These are phyloP conservation scores for Collybiopsis confluens DNA, from an alignment of 768 basidiomycete species.

Conservation along the genomic window DNA sequence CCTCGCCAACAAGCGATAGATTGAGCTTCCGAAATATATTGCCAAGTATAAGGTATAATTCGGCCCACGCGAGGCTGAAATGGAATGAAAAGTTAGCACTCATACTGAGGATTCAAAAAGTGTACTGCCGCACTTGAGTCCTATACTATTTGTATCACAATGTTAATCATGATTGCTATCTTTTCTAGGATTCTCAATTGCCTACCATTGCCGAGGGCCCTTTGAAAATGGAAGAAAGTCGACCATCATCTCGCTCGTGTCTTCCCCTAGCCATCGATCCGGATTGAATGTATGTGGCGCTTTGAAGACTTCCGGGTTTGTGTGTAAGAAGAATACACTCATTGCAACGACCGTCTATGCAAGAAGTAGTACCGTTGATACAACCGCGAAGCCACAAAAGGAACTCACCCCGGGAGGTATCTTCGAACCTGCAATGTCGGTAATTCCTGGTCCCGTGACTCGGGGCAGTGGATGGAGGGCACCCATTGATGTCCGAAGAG, in stretches of 20 bases:
- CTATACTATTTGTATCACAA: too few relatives aligned
- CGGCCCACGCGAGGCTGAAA: constrained; percentile 7
- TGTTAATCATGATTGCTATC: background rate
- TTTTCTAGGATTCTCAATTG: background rate
- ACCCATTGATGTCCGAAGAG: constrained; percentile 37
- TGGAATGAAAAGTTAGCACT: too few relatives aligned
- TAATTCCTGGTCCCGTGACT: constrained; percentile 30
- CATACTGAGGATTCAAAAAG: too few relatives aligned
- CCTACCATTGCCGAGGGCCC: background rate
- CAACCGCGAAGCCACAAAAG: background rate
- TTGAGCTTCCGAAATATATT: constrained; percentile 1
- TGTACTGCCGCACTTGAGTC: too few relatives aligned
- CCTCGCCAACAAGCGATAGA: constrained; percentile 9
- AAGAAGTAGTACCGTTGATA: background rate
- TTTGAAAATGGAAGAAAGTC: constrained; percentile 33
- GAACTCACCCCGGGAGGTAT: constrained; percentile 36
- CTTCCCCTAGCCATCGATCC: constrained; percentile 34
- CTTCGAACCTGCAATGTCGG: constrained; percentile 27
- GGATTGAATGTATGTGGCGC: constrained; percentile 34
- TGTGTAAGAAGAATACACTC: constrained; percentile 27
- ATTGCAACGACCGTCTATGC: constrained; percentile 39
- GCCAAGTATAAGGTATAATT: background rate
- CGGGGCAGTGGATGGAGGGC: constrained; percentile 34
- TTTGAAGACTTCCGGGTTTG: constrained; percentile 30
- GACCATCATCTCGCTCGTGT: constrained; percentile 23